Base-by-base conservation (phyloP, 2,329 filamentous ascomycete genomes). In the Plenodomus biglobosus region DNA sequence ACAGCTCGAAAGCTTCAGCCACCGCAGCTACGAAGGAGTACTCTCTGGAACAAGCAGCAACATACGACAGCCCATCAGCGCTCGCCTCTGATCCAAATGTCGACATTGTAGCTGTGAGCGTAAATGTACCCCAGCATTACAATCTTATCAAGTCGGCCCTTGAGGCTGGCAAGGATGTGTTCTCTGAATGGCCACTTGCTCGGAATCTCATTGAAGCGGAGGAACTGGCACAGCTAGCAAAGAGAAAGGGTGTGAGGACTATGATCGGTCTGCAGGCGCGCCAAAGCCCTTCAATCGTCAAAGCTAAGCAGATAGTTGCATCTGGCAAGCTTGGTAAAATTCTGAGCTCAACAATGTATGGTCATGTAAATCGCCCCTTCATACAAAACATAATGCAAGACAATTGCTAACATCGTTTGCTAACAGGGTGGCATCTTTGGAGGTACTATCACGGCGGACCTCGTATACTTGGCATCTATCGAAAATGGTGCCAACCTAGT, bases 111-210 rank as follows among this genome's bases (percentile, higher is more conserved):
- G 74, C 78, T 40, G 69, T 75, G 46, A 70, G 67, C 43, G 74
- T 78, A 15, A 68, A 72, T 3, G 75, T 80, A 2, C 71, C 70
- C 10, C 62, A 68, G 17, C 77, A 80, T 48, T 76, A 75, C 47
- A 49, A 58, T 8, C 58, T 76, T 13, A 66, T 75, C 10, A 71
- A 70, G 36, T 75, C 76, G 1, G 72, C 71, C 8, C 55, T 81
- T 2, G 61, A 70, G 40, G 73, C 75, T 3, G 60, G 62, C 3
- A 69, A 68, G 39, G 68, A 76, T 37, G 71, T 78, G 11, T 80
- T 76, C 46, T 71, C 75, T n/a, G 78, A 81, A 55, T 79, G 78
- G 77, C 78, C 76, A 3, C 65, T 79, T 1, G 77, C 67, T 0
- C 64, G 69, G 3, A 76, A 71, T 36, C 43, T 73, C 1, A 51